Base-by-base conservation (phyloP, 2,329 filamentous ascomycete species). In the Beauveria pseudobassiana region DNA sequence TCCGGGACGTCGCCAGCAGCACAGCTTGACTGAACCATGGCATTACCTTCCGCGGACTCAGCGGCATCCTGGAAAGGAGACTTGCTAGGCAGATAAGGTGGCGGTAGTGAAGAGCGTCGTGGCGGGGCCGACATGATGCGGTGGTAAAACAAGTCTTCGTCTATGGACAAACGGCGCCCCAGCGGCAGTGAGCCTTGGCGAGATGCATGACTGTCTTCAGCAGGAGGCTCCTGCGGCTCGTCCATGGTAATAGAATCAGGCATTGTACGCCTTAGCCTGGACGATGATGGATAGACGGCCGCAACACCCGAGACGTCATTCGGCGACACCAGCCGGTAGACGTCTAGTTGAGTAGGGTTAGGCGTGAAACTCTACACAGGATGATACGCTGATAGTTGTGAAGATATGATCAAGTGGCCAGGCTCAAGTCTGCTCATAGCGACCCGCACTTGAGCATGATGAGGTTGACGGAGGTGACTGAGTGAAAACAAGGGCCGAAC, bases 71-170 rank as follows among this genome's bases (percentile, higher is more conserved):
- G n/a, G 22, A 24, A 45, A 28, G 59, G 34, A 7, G 54, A 61
- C 28, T 51, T 53, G 38, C 69, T 66, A 65, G 69, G 68, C 67
- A 76, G 72, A 67, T 82, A 82, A 18, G 76, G 75, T 50, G 79
- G 80, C 62, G 80, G 80, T 65, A 77, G 76, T 56, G 77, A 77
- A 24, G 76, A 77, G 66, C 77, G 78, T 65, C 73, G 71, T 48
- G 68, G 69, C n/a, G 72, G 69, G 51, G 71, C 74, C 40, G 76
- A 80, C 78, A 83, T 80, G 69, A 82, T 73, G 66, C 77, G 74
- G 61, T 80, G 78, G 67, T 83, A 83, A 67, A 78, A 77, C 67
- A 79, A 72, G 67, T 83, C 80, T 73, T 83, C 80, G 70, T 83
- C 81, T 74, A 82, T 80, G 55, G 81, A 83, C 67, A 81, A 76